Base-by-base conservation (phyloP, 148 eudicot genomes). In the Arctostaphylos glauca region DNA sequence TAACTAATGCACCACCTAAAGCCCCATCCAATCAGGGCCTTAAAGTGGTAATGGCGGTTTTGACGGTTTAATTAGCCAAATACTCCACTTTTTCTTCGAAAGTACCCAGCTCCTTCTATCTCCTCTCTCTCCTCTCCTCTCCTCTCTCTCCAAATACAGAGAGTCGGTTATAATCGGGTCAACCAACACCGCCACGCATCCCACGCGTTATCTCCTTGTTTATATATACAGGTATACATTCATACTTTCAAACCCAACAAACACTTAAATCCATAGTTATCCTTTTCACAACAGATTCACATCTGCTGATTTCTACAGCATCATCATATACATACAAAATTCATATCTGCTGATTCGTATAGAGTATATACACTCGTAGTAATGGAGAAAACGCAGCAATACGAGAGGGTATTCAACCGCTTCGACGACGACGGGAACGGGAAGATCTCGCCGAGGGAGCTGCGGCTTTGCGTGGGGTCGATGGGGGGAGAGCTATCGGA, bases 391-490 rank as follows among this genome's bases (percentile, higher is more conserved):
- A 60, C 31, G 43, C 25, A 50, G 80, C 80, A 84, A 38, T 84
- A 84, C 66, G 82, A 86, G 52, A 54, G 52, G 0, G 85, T 88
- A 16, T 88, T 90, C 85, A 82, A 86, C 4, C 86, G 74, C 84
- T 87, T 90, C 13, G 91, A 90, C 82, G 86, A 64, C 52, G 74
- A 90, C 66, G 79, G 80, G 2, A 88, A 90, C 31, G 90, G 92
- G 0, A 88, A 84, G 70, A 87, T 90, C 59, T 88, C 92, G 9
- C 74, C 89, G 0, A 1, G 58, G 19, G 92, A 90, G 88, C 82
- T 90, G 2, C 87, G 81, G 6, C 76, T 18, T 18, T 84, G 88
- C 49, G 47, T 89, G 21, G 77, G 23, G 41, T 19, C 81, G 5
- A 70, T 83, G 0, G 86, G 86, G 3, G 66, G 83, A 0, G 87